A percentile compares a stretch with the other conserved stretches of the same genome.
phyloP scores from a whole-genome alignment of 345 rosid species.

The Pugionium dolabratum region DNA sequence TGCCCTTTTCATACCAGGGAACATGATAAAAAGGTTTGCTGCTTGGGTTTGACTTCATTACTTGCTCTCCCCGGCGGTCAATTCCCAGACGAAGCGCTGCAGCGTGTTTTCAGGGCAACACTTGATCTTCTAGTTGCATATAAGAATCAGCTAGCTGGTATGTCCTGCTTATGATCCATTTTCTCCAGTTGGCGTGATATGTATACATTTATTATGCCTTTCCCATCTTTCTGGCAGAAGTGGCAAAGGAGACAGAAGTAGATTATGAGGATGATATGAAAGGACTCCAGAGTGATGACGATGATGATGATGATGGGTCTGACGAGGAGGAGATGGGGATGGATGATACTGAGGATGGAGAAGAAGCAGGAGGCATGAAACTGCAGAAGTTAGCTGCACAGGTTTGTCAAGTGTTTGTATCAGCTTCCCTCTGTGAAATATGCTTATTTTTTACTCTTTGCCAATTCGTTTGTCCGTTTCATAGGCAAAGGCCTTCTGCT shows the following conservation, averaged over 20 bases:
- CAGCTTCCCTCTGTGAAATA: background rate
- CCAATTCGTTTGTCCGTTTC: slow-evolving; percentile 8
- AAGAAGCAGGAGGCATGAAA: slow-evolving; percentile 79
- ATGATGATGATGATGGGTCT: slow-evolving; percentile 77
- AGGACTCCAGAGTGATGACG: slow-evolving; percentile 87
- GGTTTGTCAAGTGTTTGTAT: slow-evolving; percentile 48
- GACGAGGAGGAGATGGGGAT: slow-evolving; percentile 89
- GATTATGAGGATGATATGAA: slow-evolving; percentile 94
- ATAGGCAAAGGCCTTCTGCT: slow-evolving; percentile 72
- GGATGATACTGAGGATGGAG: slow-evolving; percentile 94
- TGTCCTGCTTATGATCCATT: slow-evolving; percentile 18
- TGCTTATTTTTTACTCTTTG: background rate
- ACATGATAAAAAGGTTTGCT: slow-evolving; percentile 95
- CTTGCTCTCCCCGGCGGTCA: slow-evolving; percentile 84
- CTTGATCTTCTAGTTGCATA: slow-evolving; percentile 90
- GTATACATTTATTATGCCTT: slow-evolving; percentile 2
- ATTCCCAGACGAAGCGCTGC: slow-evolving; percentile 84
- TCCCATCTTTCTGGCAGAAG: slow-evolving; percentile 51
- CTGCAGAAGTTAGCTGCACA: slow-evolving; percentile 87
- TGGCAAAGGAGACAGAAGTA: slow-evolving; percentile 76
- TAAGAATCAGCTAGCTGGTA: slow-evolving; percentile 96
- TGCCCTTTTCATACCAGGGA: slow-evolving; percentile 56
- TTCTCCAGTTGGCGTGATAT: slow-evolving; percentile 10
- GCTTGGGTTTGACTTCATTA: slow-evolving; percentile 90
- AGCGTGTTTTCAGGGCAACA: slow-evolving; percentile 75